Evolutionary conservation across 2,329 filamentous ascomycete genomes (phyloP), one percentile per base, ranked within the genome.

Genomic region (Macrophomina tecta): DNA sequence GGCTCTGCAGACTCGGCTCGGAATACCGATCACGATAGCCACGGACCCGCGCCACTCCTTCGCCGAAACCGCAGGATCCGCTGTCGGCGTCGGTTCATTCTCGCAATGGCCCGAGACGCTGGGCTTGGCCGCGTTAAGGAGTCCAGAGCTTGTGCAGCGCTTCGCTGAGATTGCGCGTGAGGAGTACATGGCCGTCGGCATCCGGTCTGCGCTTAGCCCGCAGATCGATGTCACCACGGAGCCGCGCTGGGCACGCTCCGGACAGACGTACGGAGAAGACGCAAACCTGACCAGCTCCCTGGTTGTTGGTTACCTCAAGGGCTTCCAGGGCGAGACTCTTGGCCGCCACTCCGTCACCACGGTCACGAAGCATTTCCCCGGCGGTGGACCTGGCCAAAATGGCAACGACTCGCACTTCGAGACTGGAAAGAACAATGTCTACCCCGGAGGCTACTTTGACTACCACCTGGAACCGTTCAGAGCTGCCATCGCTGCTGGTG

Each of bases 331-430:
- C 0, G 75, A 79, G 1, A 72, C 76, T 38, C 74, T 84, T n/a
- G 83, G 83, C 0, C 69, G 73, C 0, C 68, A 79, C 34, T 83
- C 81, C 1, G 80, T 85, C 3, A 80, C 79, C 1, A 82, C 84
- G 0, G 80, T 85, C 1, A 84, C 83, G 0, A 86, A 86, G 73
- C 84, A 86, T 68, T 86, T 86, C 69, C 84, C 84, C 0, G 84
- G 84, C 4, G 82, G 79, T 7, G 84, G 84, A 0, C 79, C 84
- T 0, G 78, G 82, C 70, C 74, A 83, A 66, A 74, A 83, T 55
- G 84, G 84, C 23, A 82, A 85, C 55, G 84, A 86, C 69, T 80
- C 82, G 16, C 84, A 86, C 65, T 86, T 86, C 68, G 72, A 73
- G 0, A 85, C 85, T 66, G 84, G 84, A 38, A 84, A 84, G 71